Base-by-base conservation (phyloP, 805 yeast species). In the Starmerella davenportii region DNA sequence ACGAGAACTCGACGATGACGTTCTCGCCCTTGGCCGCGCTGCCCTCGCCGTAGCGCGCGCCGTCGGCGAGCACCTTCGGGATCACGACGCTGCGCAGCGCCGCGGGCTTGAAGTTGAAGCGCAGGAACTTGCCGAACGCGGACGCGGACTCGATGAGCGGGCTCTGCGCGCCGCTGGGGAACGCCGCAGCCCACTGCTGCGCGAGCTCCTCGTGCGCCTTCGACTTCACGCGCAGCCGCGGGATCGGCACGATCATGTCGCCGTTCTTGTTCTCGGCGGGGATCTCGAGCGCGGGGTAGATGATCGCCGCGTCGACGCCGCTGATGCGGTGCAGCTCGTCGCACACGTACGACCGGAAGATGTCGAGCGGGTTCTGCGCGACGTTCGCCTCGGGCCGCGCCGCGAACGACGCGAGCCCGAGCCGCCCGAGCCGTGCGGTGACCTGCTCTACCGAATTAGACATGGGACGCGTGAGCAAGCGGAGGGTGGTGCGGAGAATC, bases 91-190 rank as follows among this genome's bases (percentile, higher is more conserved):
- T 68, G 58, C 68, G 72, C 46, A 90, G 65, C 35, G 79, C 63
- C 47, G 66, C 60, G 37, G 80, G 74, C 46, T 73, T 65, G 61
- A 81, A 79, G 63, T 71, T 81, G 58, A 90, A 87, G 61, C 90
- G 95, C 55, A 90, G 64, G 54, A 90, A 90, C 39, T 84, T 79
- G 43, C 95, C 95, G 56, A 78, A 78, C 23, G 93, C 79, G 49
- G 67, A 72, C 49, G 82, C 92, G 46, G 70, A 71, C 18, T 66
- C 61, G 49, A 90, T 61, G 55, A 66, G 79, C 32, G 72, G 70
- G 29, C 80, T 84, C 14, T 39, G 23, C 44, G 69, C 68, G 27
- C 46, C 48, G 2, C 21, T 23, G 46, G 84, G 79, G 62, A 87
- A 80, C 43, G 70, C 67, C 41, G 60, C 69, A 23, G 93, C 79